Evolutionary conservation across 495 filamentous ascomycete species (phyloP), one percentile per base, ranked within the genome.

Genomic region (Jackrogersella minutella): DNA sequence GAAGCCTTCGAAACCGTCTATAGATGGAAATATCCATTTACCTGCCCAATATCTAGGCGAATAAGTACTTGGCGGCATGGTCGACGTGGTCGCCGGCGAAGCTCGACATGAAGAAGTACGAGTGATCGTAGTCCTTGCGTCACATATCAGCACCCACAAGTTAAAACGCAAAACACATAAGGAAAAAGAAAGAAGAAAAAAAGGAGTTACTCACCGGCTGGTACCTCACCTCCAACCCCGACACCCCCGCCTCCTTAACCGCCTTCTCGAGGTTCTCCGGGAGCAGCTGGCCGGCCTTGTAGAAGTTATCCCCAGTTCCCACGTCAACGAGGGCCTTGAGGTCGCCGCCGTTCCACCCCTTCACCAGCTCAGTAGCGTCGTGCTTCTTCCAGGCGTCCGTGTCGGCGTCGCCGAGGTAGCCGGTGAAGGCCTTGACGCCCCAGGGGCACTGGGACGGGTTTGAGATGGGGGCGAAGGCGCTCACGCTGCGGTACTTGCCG

Each of bases 121-220:
- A 96, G 76, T 98, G 95, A 77, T 99, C 96, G 74, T 99, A 99
- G 51, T 87, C 93, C 73, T 92, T n/a, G n/a, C n/a, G n/a, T n/a
- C n/a, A n/a, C n/a, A n/a, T n/a, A n/a, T n/a, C n/a, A n/a, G n/a
- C n/a, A 72, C 22, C 31, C 13, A 49, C 3, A 36, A 17, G 4
- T 49, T 21, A 56, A 36, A 40, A 4, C 9, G 4, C 34, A 53
- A 4, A 39, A 1, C 9, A 11, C 13, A 4, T 14, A 33, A 37
- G 7, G 17, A 9, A 62, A 6, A 21, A 2, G 13, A 19, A 43
- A 41, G 33, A 6, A 11, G 44, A 9, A 47, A 14, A 22, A 34
- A 19, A 37, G 0, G 34, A 34, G 37, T 52, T 59, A 75, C 79
- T 76, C 57, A 86, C 85, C 66, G 86, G 80, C 79, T 97, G 94